Evolutionary conservation across 192 early-diverging fungal genomes (phyloP).

Genomic region (Lobosporangium transversale): DNA sequence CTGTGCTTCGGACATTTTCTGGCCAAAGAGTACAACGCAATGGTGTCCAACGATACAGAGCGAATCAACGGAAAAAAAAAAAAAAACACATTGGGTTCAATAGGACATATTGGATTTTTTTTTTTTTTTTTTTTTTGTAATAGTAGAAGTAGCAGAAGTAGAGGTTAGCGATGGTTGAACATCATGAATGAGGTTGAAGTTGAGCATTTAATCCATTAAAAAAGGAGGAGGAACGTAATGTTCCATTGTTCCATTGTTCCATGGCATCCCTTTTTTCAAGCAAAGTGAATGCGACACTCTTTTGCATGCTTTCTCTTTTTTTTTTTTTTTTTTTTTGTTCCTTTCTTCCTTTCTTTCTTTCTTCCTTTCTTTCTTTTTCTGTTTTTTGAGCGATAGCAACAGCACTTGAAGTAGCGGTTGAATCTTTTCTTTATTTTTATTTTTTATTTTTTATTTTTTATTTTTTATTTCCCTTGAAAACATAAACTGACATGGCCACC

Average conservation of each 20-base stretch:
- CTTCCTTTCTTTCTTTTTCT: constrained; percentile 1
- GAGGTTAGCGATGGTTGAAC: no score
- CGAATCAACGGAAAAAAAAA: no score
- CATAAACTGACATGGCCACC: background rate
- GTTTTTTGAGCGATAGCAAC: background rate
- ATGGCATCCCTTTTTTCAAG: background rate
- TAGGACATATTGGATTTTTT: no score
- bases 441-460: background rate
- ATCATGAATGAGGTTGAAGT: no score
- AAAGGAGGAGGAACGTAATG: no score
- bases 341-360: background rate
- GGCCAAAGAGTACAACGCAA: no score
- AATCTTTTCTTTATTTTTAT: background rate
- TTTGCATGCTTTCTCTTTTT: background rate
- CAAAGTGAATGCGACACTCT: background rate
- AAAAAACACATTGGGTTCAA: no score
- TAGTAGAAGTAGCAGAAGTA: no score
- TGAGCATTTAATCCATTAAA: no score
- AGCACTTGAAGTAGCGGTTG: background rate
- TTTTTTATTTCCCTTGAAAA: background rate
- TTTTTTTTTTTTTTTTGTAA: no score
- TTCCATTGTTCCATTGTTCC: background rate
- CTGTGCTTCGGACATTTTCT: no score
- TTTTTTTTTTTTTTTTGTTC: background rate
- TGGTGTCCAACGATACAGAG: no score